These are phyloP conservation scores for Mycena citricolor DNA, from an alignment of 1,284 basidiomycete genomes.

Conservation along the genomic window DNA sequence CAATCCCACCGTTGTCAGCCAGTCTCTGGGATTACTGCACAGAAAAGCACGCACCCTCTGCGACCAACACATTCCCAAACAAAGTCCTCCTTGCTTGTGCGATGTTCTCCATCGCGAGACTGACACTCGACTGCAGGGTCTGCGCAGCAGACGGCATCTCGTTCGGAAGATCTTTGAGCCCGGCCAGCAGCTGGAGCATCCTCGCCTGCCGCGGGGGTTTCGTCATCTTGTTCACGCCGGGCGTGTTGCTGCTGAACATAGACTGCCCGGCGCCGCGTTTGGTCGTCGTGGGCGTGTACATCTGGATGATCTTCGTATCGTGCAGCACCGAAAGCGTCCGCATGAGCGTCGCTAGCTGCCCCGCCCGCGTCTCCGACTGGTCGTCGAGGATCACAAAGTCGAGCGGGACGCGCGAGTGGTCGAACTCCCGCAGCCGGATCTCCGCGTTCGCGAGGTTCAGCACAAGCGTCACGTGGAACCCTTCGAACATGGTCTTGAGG, in stretches of 20 bases:
- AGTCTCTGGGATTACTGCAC: not conserved
- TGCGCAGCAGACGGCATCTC: constrained; percentile 36
- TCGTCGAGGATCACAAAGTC: constrained; percentile 69
- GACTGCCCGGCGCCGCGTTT: constrained; percentile 50
- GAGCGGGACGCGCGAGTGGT: constrained; percentile 36
- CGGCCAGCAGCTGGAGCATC: constrained; percentile 60
- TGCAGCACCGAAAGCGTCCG: constrained; percentile 41
- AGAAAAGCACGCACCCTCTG: constrained; percentile 49
- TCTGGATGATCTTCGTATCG: constrained; percentile 63
- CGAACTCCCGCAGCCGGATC: constrained; percentile 37
- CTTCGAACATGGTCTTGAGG: constrained; percentile 54
- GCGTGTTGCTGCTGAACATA: constrained; percentile 47
- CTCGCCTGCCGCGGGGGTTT: constrained; percentile 64
- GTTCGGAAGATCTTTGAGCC: constrained; percentile 54
- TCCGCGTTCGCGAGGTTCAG: constrained; percentile 48
- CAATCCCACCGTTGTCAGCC: constrained; percentile 3
- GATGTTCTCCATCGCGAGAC: constrained; percentile 46
- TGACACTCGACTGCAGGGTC: constrained; percentile 38
- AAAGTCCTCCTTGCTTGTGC: constrained; percentile 50
- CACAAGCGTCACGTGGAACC: constrained; percentile 48
- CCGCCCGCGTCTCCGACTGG: constrained; percentile 56
- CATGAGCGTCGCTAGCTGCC: constrained; percentile 51
- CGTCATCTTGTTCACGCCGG: constrained; percentile 65
- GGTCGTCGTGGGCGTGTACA: constrained; percentile 64
- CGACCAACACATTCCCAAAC: constrained; percentile 65